Percentiles rank a stretch among this genome's conserved stretches.
These are phyloP conservation scores for Micractinium conductrix DNA, from an alignment of 139 green algal species.

Conservation along the genomic window DNA sequence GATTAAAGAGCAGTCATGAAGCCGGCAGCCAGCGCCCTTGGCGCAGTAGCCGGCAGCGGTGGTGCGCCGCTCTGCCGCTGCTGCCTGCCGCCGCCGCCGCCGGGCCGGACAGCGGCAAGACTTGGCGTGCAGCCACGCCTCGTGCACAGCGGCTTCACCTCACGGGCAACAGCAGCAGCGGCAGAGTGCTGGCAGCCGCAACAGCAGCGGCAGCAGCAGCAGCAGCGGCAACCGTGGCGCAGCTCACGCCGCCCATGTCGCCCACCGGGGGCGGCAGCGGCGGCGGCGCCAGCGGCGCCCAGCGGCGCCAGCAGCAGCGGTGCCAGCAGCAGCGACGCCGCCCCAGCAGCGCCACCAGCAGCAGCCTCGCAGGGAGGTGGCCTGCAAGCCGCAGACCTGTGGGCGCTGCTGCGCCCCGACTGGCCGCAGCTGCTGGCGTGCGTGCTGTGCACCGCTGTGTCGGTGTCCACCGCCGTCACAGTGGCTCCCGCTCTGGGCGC, in stretches of 20 bases:
- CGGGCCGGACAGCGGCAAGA: too few relatives aligned
- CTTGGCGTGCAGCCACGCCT: too few relatives aligned
- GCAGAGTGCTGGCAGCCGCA: not conserved
- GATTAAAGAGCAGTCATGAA: too few relatives aligned
- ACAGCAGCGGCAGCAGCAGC: not conserved
- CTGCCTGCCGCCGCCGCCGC: too few relatives aligned
- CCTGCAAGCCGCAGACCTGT: conserved; percentile 25
- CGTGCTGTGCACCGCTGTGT: conserved; percentile 6
- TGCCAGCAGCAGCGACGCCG: not conserved
- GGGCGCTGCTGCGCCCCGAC: conserved; percentile 35
- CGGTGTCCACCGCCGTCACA: conserved; percentile 18
- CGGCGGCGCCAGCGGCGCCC: not conserved
- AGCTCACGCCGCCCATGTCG: too few relatives aligned
- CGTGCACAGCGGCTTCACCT: not conserved
- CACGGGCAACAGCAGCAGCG: not conserved
- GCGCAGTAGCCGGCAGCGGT: too few relatives aligned
- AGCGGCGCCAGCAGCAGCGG: not conserved
- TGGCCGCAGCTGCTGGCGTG: conserved; percentile 10
- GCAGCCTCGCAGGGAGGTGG: not conserved
- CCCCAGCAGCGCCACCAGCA: not conserved
- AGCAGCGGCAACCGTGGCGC: not conserved
- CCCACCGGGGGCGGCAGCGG: too few relatives aligned
- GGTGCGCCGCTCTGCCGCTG: too few relatives aligned
- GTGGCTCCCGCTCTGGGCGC: conserved; percentile 37
- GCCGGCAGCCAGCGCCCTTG: too few relatives aligned